These are phyloP conservation scores for Sclerotinia borealis DNA, from an alignment of 2,329 filamentous ascomycete genomes.

Conservation along the genomic window DNA sequence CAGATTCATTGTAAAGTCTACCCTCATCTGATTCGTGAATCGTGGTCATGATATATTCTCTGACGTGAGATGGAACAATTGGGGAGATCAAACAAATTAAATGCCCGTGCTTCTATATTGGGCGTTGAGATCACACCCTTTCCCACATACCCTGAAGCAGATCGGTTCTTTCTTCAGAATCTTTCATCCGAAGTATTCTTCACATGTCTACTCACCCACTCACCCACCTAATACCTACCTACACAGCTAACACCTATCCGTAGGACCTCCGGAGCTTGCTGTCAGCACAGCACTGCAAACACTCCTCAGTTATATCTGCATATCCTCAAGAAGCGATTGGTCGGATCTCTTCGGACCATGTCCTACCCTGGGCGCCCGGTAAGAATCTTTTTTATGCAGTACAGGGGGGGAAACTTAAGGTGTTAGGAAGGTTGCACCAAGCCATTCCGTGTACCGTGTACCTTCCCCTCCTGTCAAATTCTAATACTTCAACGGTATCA, in stretches of 20 bases:
- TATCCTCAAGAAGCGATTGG: not conserved
- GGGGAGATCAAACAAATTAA: slow-evolving; percentile 3
- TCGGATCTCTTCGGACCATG: not conserved
- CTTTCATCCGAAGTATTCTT: slow-evolving; percentile 13
- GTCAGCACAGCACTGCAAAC: not conserved
- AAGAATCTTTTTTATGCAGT: slow-evolving; percentile 2
- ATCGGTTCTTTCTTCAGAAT: slow-evolving; percentile 5
- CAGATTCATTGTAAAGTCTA: slow-evolving; percentile 3
- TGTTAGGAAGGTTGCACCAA: slow-evolving; percentile 8
- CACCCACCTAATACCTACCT: not conserved
- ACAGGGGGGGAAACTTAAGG: slow-evolving; percentile 4
- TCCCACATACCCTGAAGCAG: slow-evolving; percentile 9
- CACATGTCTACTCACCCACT: not conserved
- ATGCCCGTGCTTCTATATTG: slow-evolving; percentile 8
- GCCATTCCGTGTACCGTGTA: not conserved
- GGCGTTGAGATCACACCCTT: not conserved
- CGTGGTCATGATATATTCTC: not conserved
- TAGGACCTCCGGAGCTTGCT: slow-evolving; percentile 3
- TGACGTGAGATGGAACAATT: slow-evolving; percentile 13
- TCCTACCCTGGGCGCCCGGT: not conserved
- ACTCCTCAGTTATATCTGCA: slow-evolving; percentile 8
- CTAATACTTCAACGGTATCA: slow-evolving; percentile 8
- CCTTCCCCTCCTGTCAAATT: not conserved
- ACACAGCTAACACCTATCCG: not conserved
- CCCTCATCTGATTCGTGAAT: not conserved